Percentiles rank a stretch among this genome's conserved stretches.
Evolutionary conservation across 2,329 filamentous ascomycete genomes (phyloP).

Genomic region (Endocalyx cinctus): DNA sequence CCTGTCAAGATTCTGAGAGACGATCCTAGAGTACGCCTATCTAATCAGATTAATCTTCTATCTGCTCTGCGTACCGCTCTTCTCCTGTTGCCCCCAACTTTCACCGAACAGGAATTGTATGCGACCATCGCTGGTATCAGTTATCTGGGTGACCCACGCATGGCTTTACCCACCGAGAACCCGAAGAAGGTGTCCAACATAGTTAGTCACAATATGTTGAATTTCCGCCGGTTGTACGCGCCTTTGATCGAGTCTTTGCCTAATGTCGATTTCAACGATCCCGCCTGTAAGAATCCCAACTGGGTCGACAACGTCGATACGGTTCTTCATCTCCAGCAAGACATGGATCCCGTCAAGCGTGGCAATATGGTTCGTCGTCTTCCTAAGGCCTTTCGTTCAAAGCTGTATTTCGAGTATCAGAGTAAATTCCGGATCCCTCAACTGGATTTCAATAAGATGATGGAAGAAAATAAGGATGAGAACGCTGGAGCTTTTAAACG

Average conservation of each 20-base stretch:
- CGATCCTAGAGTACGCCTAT: conserved; percentile 83
- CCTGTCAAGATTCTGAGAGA: conserved; percentile 93
- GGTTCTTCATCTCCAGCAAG: conserved; percentile 71
- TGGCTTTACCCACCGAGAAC: conserved; percentile 86
- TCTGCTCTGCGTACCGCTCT: conserved; percentile 87
- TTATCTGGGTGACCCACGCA: conserved; percentile 94
- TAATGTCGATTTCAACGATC: conserved; percentile 74
- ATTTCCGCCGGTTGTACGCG: conserved; percentile 87
- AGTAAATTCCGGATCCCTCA: conserved; percentile 82
- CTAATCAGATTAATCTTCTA: conserved; percentile 93
- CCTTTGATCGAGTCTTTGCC: conserved; percentile 86
- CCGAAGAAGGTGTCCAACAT: conserved; percentile 92
- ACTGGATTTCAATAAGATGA: conserved; percentile 78
- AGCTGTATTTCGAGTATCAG: conserved; percentile 93
- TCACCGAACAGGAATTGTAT: conserved; percentile 85
- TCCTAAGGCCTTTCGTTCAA: conserved; percentile 79
- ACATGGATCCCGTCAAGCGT: conserved; percentile 86
- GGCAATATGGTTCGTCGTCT: conserved; percentile 95
- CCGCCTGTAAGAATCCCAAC: conserved; percentile 49
- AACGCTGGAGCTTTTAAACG: conserved; percentile 64
- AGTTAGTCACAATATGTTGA: conserved; percentile 81
- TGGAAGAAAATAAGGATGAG: conserved; percentile 70
- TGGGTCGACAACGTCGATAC: conserved; percentile 61
- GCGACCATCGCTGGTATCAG: conserved; percentile 87
- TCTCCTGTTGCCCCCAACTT: conserved; percentile 75